These are phyloP conservation scores for sunflower (Helianthus annuus) DNA, from an alignment of 129 eudicot species.

Conservation along the genomic window DNA sequence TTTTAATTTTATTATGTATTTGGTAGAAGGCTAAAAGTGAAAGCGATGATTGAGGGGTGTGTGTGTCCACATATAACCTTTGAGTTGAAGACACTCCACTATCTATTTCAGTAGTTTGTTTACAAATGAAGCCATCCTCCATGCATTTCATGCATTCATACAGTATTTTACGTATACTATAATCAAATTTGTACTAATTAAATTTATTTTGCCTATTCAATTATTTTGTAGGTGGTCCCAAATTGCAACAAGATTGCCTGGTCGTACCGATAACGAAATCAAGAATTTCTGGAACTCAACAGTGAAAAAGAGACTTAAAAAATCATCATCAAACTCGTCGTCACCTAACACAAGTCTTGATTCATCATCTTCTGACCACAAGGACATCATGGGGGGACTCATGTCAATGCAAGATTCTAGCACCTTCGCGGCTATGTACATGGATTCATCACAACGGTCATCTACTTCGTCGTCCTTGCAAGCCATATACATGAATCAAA, in stretches of 20 bases:
- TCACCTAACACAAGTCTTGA: conserved; percentile 66
- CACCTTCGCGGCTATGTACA: conserved; percentile 50
- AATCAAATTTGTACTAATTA: neutral
- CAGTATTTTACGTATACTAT: conserved; percentile 34
- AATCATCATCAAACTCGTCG: conserved; percentile 48
- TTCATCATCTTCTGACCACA: conserved; percentile 48
- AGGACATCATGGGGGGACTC: conserved; percentile 33
- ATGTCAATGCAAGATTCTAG: conserved; percentile 39
- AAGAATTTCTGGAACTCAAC: conserved; percentile 90
- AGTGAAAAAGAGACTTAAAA: conserved; percentile 70
- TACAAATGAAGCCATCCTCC: conserved; percentile 40
- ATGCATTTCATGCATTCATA: conserved; percentile 55
- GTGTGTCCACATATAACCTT: conserved; percentile 47
- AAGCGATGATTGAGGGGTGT: conserved; percentile 29
- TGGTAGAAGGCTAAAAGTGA: conserved; percentile 33
- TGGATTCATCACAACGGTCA: conserved; percentile 42
- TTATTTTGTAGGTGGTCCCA: conserved; percentile 68
- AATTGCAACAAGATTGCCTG: conserved; percentile 84
- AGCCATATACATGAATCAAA: conserved; percentile 43
- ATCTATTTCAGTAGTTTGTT: conserved; percentile 39
- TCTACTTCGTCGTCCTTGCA: conserved; percentile 45
- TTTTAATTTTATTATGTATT: neutral
- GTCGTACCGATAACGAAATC: conserved; percentile 84
- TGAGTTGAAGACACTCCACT: conserved; percentile 75
- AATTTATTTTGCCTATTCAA: neutral